Conservation (phyloP, 257 asterid species). For the Nicotiana benthamiana region DNA sequence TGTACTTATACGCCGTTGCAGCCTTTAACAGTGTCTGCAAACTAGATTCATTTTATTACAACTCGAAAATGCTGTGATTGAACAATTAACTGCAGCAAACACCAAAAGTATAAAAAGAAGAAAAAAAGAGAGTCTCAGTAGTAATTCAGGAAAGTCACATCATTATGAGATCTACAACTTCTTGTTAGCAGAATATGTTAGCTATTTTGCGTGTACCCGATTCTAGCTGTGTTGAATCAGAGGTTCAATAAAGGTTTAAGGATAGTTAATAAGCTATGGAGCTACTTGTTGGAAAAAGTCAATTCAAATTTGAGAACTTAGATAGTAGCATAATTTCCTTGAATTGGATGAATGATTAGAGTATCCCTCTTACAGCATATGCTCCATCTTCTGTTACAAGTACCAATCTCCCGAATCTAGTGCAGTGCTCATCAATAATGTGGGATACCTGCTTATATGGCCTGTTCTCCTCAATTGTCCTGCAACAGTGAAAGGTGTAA, state of each 20-base stretch:
- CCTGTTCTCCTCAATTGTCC: not conserved
- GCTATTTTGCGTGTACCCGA: not conserved
- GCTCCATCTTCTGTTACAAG: not conserved
- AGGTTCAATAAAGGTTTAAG: not conserved
- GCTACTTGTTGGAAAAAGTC: not conserved
- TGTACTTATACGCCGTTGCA: not conserved
- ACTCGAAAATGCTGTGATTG: not conserved
- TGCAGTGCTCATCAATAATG: not conserved
- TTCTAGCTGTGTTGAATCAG: not conserved
- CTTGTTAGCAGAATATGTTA: not conserved
- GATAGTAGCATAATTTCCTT: not conserved
- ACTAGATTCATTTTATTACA: not conserved
- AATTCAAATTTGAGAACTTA: not conserved
- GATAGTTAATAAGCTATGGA: not conserved
- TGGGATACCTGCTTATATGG: not conserved
- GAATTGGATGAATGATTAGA: not conserved
- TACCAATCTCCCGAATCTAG: not conserved
- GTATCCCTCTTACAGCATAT: not conserved
- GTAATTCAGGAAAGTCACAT: not conserved
- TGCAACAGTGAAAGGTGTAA: not conserved
- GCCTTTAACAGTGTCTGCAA: not conserved
- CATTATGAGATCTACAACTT: not conserved
- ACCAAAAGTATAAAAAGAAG: not conserved
- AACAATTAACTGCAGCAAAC: not conserved
- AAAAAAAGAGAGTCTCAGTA: not conserved